phyloP scores from a whole-genome alignment of 208 protist species.

The Trypanosoma melophagium region DNA sequence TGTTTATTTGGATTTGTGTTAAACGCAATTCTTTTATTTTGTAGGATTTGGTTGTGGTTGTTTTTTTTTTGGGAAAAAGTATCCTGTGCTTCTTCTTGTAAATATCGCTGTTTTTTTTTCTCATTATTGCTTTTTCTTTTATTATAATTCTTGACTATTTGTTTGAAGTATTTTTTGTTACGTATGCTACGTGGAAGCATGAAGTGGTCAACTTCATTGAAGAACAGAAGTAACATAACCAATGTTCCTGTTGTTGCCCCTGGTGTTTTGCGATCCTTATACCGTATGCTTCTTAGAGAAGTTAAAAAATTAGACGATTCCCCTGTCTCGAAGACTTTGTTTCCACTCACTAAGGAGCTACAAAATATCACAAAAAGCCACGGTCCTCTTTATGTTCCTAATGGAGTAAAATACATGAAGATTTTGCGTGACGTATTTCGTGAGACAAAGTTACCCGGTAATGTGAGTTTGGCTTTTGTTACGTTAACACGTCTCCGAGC shows the following conservation, averaged over 20 bases:
- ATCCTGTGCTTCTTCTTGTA: neutral
- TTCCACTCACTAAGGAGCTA: slow-evolving; percentile 64
- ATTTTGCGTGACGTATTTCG: slow-evolving; percentile 61
- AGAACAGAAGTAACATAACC: slow-evolving; percentile 15
- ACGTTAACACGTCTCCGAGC: slow-evolving; percentile 68
- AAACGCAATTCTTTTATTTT: no score
- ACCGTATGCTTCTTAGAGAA: slow-evolving; percentile 68
- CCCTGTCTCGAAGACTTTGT: slow-evolving; percentile 69
- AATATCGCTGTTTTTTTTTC: neutral
- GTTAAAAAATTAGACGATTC: slow-evolving; percentile 55
- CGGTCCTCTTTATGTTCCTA: slow-evolving; percentile 57
- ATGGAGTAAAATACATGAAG: slow-evolving; percentile 46
- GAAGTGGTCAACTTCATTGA: neutral
- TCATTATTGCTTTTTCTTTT: neutral
- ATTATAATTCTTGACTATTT: neutral
- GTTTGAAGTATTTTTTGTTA: slow-evolving; percentile 25
- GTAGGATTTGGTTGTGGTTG: no score
- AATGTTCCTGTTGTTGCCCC: slow-evolving; percentile 57
- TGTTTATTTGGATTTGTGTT: no score
- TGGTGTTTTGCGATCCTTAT: slow-evolving; percentile 65
- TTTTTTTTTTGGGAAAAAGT: neutral
- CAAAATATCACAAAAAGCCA: slow-evolving; percentile 49
- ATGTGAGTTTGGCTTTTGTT: slow-evolving; percentile 68
- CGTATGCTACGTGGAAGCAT: slow-evolving; percentile 19
- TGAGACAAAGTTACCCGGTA: slow-evolving; percentile 31